phyloP scores from a whole-genome alignment of 352 stramenopile species.

The Phytophthora europaea region DNA sequence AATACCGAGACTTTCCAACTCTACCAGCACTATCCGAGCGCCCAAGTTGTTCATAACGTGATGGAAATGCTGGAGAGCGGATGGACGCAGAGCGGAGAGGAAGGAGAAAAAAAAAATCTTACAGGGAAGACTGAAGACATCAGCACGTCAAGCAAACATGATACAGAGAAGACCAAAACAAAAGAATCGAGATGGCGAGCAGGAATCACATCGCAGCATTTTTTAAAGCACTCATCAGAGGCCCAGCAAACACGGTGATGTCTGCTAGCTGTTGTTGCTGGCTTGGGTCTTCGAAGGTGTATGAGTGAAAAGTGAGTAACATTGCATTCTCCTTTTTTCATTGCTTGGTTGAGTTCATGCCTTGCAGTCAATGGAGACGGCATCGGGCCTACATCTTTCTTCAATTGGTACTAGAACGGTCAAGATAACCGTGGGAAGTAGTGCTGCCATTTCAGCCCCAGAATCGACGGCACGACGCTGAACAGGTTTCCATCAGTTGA shows the following conservation, averaged over 20 bases:
- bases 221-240: conserved; percentile 35
- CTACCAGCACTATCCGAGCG: conserved; percentile 11
- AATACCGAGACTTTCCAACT: conserved; percentile 22
- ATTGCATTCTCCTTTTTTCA: conserved; percentile 43
- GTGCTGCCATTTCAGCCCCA: conserved; percentile 62
- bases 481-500: conserved; percentile 4
- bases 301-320: conserved; percentile 44
- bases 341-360: conserved; percentile 28
- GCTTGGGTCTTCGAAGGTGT: conserved; percentile 21
- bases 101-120: conserved; percentile 40
- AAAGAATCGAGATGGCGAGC: conserved; percentile 33
- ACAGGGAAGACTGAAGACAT: conserved; percentile 51
- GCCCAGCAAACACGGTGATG: conserved; percentile 22
- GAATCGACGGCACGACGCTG: conserved; percentile 60
- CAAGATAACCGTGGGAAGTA: conserved; percentile 54
- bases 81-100: conserved; percentile 25
- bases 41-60: conserved; percentile 39
- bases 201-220: conserved; percentile 43
- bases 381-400: neutral
- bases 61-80: conserved; percentile 18
- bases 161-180: conserved; percentile 39
- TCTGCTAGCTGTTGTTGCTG: conserved; percentile 14
- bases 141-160: conserved; percentile 43
- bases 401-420: conserved; percentile 20
- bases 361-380: conserved; percentile 8